Base-by-base conservation (phyloP, 352 stramenopile species). In the Globisporangium rhizosaccharum region DNA sequence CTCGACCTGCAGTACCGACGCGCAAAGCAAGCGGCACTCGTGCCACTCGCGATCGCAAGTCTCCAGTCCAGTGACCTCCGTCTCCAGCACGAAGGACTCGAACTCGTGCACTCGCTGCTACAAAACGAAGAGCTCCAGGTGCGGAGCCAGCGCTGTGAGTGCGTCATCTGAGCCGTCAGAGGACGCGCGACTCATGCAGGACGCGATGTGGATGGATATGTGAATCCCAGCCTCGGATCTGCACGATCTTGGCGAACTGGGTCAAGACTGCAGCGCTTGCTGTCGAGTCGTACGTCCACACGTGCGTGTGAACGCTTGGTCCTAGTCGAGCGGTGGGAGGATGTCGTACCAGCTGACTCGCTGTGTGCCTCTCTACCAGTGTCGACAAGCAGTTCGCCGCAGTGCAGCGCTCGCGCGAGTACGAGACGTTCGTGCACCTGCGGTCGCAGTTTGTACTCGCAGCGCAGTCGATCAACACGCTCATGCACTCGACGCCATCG, bases 81-180 rank as follows among this genome's bases (percentile, higher is more conserved):
- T 18, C 60, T 87, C n/a, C 76, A 84, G 37, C 79, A 87, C 41
- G 76, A 88, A 61, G 78, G 70, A 1, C 65, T 90, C 9, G 81
- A 87, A 46, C 59, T 90, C 6, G 60, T 86, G 9, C 76, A 88
- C 46, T 56, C 63, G 26, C 59, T 87, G 3, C 62, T 90, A 36
- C 67, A 78, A 30, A 66, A 55, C 12, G 44, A 26, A 4, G 58
- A 64, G 7, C 51, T 79, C 2, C 72, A 83, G 70, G 74, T 84
- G 52, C 39, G 41, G 39, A 57, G n/a, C 17, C 20, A 10, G 30
- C 2, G 15, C 15, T 42, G 11, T 41, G 30, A 8, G 3, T n/a
- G 9, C 15, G 41, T 47, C 15, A 20, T 7, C 15, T 8, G 1
- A 47, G 0, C 7, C 20, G 20, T 12, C 33, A 8, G 10, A 12